These are phyloP conservation scores for Ambrosia trifida DNA, from an alignment of 129 eudicot genomes.

Conservation along the genomic window DNA sequence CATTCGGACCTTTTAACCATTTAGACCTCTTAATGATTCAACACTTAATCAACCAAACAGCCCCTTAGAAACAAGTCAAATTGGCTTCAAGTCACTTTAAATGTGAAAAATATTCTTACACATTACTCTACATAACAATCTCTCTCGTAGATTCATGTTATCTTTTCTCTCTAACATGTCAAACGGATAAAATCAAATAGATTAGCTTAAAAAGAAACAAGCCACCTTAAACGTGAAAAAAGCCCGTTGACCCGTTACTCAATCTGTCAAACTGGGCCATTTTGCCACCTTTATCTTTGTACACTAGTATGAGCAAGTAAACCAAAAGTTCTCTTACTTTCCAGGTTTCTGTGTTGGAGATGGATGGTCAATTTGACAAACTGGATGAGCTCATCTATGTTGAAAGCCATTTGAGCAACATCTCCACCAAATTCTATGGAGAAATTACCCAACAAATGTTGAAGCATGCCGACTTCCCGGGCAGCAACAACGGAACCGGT, in stretches of 20 bases:
- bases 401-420: constrained; percentile 95
- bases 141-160: no score
- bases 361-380: constrained; percentile 99
- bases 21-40: no score
- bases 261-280: not conserved
- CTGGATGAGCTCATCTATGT: constrained; percentile 92
- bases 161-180: not conserved
- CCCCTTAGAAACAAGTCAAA: not conserved
- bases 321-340: constrained; percentile 19
- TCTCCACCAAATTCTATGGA: constrained; percentile 91
- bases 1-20: no score
- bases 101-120: not conserved
- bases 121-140: not conserved
- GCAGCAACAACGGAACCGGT: constrained; percentile 98
- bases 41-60: no score
- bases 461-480: constrained; percentile 91
- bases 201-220: not conserved
- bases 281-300: not conserved
- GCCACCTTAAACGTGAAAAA: not conserved
- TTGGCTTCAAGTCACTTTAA: not conserved
- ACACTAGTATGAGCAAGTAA: not conserved
- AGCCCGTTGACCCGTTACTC: not conserved
- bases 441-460: constrained; percentile 95
- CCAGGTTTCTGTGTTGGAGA: constrained; percentile 94
- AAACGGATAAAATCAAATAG: not conserved